Evolutionary conservation across 352 stramenopile species (phyloP).

Genomic region (Globisporangium solare): DNA sequence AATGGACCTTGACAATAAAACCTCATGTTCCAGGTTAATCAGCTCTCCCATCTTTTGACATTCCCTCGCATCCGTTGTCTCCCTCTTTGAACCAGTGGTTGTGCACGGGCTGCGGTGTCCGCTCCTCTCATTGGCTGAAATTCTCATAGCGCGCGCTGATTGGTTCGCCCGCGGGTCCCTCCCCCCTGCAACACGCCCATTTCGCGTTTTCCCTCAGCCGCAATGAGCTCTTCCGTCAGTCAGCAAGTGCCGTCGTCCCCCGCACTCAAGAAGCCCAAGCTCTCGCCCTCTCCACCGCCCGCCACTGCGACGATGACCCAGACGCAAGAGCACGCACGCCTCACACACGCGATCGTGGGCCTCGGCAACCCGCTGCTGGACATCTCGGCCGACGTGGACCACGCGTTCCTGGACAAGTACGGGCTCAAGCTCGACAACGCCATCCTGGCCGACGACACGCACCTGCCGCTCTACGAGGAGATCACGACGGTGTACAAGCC

Average conservation of each 20-base stretch:
- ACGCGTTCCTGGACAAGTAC: constrained; percentile 97
- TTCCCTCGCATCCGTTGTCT: neutral
- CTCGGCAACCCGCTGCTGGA: constrained; percentile 99
- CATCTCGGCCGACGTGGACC: constrained; percentile 93
- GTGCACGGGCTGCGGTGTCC: neutral
- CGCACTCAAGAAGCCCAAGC: constrained; percentile 21
- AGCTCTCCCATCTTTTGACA: neutral
- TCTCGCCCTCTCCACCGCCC: neutral
- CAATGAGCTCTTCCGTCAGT: constrained; percentile 12
- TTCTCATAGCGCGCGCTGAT: neutral
- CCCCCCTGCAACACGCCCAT: neutral
- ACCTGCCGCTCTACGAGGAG: constrained; percentile 96
- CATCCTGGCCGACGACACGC: constrained; percentile 97
- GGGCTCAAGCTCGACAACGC: constrained; percentile 93
- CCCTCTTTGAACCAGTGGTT: constrained; percentile 3
- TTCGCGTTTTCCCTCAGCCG: neutral
- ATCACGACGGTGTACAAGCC: constrained; percentile 88
- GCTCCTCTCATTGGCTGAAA: neutral
- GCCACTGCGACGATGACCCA: constrained; percentile 12
- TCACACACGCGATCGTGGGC: constrained; percentile 86
- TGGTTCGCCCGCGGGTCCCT: neutral
- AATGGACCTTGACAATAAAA: neutral
- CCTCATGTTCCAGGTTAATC: constrained; percentile 1
- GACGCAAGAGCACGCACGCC: constrained; percentile 29
- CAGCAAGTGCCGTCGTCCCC: constrained; percentile 15